Base-by-base conservation (phyloP, 352 stramenopile genomes). In the Globisporangium viniferum region DNA sequence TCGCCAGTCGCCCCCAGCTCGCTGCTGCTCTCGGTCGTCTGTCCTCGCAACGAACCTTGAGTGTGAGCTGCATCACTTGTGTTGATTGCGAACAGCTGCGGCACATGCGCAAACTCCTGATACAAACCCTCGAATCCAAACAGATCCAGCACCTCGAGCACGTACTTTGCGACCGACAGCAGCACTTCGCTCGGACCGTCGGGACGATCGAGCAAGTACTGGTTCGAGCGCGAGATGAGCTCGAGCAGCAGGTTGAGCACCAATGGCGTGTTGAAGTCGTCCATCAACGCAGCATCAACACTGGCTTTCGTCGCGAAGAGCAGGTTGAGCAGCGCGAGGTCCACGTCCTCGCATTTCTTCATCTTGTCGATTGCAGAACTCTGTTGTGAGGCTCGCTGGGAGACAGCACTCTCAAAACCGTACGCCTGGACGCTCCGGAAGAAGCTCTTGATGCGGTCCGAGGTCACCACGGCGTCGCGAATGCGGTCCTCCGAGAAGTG, bases 231-330 rank as follows among this genome's bases (percentile, higher is more conserved):
- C 24, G 81, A 81, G 33, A 97, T 75, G 5, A 98, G 66, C n/a
- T 93, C 78, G 20, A 88, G 68, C 9, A 98, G 48, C 12, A 84
- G 69, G 5, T 70, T 62, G 3, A 98, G 70, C 5, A 86, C 94
- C 2, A 58, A 62, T 2, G 93, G 90, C 1, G 90, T 98, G 67
- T 98, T 89, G 59, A 98, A 91, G 73, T 98, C 93, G 62, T 97
- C 79, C 14, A 78, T 66, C 29, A 98, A 70, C 24, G 82, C 89
- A 6, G 66, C 75, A 36, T 88, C 76, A 7, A 97, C 83, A 7
- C 78, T 68, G 7, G 72, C 66, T 67, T 86, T 84, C 12, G 83
- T 80, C 9, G 72, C 63, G 22, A 82, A 84, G 7, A 97, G 70
- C 49, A 69, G 66, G 2, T 69, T 56, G 8, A 95, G 65, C 65